Percentiles rank a stretch among this genome's conserved stretches.
phyloP scores from a whole-genome alignment of 2,329 filamentous ascomycete genomes.

The Coniella vitis region DNA sequence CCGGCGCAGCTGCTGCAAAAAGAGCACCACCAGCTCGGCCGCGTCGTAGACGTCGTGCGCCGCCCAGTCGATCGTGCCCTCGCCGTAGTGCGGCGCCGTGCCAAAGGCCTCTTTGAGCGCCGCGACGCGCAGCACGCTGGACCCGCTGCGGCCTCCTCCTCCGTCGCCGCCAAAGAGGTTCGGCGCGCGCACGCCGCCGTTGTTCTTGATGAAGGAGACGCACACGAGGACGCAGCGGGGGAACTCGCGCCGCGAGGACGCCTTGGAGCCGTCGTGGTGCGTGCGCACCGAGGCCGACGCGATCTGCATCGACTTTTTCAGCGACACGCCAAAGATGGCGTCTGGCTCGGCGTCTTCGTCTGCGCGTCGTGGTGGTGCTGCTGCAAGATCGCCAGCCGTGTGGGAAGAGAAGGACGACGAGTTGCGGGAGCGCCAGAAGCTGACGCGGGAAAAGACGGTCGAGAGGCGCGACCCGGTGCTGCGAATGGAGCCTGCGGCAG shows the following conservation, averaged over 20 bases:
- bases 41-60: constrained; percentile 33
- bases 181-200: constrained; percentile 27
- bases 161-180: constrained; percentile 30
- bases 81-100: constrained; percentile 30
- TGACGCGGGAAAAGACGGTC: constrained; percentile 26
- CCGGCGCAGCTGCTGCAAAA: constrained; percentile 31
- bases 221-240: constrained; percentile 36
- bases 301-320: constrained; percentile 33
- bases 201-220: constrained; percentile 29
- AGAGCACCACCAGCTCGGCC: constrained; percentile 33
- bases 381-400: too few relatives aligned
- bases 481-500: constrained; percentile 11
- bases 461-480: constrained; percentile 22
- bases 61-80: constrained; percentile 28
- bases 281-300: constrained; percentile 33
- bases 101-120: constrained; percentile 32
- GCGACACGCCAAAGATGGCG: constrained; percentile 33
- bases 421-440: constrained; percentile 21
- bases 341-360: constrained; percentile 22
- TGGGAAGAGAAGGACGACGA: too few relatives aligned
- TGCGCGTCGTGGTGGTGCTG: too few relatives aligned
- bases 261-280: constrained; percentile 29
- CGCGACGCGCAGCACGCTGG: constrained; percentile 27
- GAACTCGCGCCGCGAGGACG: constrained; percentile 31
- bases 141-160: constrained; percentile 23